Conservation (phyloP, 1,284 basidiomycete genomes). For the Schizophyllum commune region DNA sequence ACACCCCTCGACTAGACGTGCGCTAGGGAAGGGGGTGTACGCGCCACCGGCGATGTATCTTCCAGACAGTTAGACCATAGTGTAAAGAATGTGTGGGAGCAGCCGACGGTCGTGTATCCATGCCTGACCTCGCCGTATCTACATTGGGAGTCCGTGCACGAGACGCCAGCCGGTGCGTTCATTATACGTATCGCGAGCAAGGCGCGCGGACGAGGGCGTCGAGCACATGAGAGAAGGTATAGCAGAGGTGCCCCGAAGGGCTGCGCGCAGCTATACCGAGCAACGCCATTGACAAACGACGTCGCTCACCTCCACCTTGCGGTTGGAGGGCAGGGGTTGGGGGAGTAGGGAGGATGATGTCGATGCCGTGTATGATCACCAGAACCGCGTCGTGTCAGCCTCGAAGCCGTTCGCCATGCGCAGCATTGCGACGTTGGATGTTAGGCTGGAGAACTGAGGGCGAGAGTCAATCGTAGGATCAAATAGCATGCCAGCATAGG, state of each 20-base stretch:
- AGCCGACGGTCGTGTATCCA: neutral
- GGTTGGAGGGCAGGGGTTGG: neutral
- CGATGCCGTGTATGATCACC: constrained; percentile 15
- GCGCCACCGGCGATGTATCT: neutral
- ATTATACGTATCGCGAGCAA: neutral
- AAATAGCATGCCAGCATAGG: constrained; percentile 3
- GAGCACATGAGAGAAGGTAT: neutral
- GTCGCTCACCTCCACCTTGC: neutral
- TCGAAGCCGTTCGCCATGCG: constrained; percentile 29
- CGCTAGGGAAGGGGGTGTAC: no score
- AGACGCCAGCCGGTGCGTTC: neutral
- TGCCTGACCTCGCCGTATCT: neutral
- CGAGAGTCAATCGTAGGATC: neutral
- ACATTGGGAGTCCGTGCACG: neutral
- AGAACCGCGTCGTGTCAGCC: constrained; percentile 23
- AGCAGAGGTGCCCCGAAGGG: neutral
- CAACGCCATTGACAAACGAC: neutral
- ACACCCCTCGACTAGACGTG: no score
- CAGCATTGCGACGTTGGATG: constrained; percentile 46
- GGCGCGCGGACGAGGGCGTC: neutral
- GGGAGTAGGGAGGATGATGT: neutral
- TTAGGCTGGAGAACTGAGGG: constrained; percentile 48
- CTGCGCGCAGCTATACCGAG: neutral
- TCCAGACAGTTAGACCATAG: neutral
- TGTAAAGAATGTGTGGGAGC: neutral